Evolutionary conservation across 768 basidiomycete species (phyloP), one percentile per base, ranked within the genome.

Genomic region (Lanmaoa pseudosensibilis): DNA sequence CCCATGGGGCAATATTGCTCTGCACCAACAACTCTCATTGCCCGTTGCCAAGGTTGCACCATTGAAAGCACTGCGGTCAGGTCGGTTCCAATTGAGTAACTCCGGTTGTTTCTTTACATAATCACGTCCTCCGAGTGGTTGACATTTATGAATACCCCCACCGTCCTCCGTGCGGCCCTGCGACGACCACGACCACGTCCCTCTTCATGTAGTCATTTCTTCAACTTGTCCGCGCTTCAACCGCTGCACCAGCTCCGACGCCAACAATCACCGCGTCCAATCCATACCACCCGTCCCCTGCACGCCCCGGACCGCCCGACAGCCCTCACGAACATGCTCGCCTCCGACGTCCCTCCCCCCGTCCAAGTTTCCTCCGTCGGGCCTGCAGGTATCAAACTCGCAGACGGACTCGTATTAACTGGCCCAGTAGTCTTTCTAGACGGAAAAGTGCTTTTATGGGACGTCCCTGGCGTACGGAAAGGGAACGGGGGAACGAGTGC

Each of bases 381-480:
- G 0, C 69, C 78, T 0, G 71, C 76, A 2, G 92, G 88, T 23
- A 85, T 93, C 40, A 79, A 81, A 41, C 82, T 94, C 6, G 77
- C 75, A n/a, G 91, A 92, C 67, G 93, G 94, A 5, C 81, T 95
- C 23, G 66, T 91, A 18, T 70, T 97, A 2, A 83, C 87, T 0
- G 86, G 85, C 1, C 83, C 94, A 0, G 88, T 86, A 62, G 81
- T 99, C 30, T 90, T 99, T 59, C 69, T 95, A 9, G 88, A 92
- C 54, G 93, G 92, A 3, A 84, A 89, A 44, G 88, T 93, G 0
- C 88, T 95, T 51, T 69, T 98, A 38, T 99, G 96, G 96, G 87
- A 98, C 67, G 88, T 90, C 2, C 87, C 89, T 1, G 9, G 32
- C 7, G 2, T 33, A 9, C 19, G 16, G 7, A 30, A 25, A 36